Base-by-base conservation (phyloP, 2,329 filamentous ascomycete genomes). In the Hymenoscyphus infarciens region DNA sequence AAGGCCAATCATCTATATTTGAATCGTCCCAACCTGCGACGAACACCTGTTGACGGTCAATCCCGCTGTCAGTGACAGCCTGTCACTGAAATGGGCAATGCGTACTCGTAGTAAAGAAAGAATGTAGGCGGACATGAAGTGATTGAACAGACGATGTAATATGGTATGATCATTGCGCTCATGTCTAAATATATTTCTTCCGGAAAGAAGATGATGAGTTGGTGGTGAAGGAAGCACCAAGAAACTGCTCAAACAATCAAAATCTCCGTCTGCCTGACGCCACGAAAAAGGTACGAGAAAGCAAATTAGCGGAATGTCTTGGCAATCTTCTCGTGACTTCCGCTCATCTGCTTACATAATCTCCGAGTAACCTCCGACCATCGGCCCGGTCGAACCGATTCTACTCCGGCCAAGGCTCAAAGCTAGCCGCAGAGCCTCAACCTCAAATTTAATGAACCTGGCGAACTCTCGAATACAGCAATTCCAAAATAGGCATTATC, bases 371-470 rank as follows among this genome's bases (percentile, higher is more conserved):
- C 5, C 42, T 22, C n/a, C n/a, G 19, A 11, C n/a, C 6, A 27
- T 27, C 25, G 25, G 25, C 25, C 25, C 25, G 25, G 25, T 5
- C n/a, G 45, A 15, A 3, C 29, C 13, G 55, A n/a, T 16, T 27
- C n/a, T 1, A 29, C 22, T 38, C n/a, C 29, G 39, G 55, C 38
- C 16, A 33, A 55, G 22, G 45, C 22, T 52, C 45, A 10, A 10
- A 4, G 45, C 42, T 22, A 52, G 4, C 19, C 27, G 53, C 56
- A 58, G 53, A 29, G 59, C 60, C 49, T 59, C 57, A 65, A 64
- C 66, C 62, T 66, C 62, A 60, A 62, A 65, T 61, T 68, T 61
- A 55, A 53, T 65, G 11, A 59, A 60, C 39, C 60, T 31, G 7
- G 29, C 7, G 29, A 31, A 8, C 29, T 59, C 54, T 59, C 35